Base-by-base conservation (phyloP, 1,284 basidiomycete genomes). In the Ustilago trichophora region DNA sequence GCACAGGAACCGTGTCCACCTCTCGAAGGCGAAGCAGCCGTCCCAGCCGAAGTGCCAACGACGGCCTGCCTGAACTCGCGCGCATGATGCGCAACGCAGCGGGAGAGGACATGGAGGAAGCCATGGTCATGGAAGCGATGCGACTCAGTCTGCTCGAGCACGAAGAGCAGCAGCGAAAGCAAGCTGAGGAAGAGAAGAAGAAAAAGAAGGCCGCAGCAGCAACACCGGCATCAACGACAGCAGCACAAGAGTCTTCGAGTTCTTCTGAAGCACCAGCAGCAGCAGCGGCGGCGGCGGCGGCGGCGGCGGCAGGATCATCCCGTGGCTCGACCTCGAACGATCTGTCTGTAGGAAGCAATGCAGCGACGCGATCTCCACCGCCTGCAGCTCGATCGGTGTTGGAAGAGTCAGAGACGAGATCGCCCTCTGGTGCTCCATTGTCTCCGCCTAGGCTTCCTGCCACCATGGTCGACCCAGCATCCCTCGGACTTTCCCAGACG, bases 61-160 rank as follows among this genome's bases (percentile, higher is more conserved):
- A 56, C 4, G 59, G 68, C 13, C 21, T 65, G 36, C 52, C 45
- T 5, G 93, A 62, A 88, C 91, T 44, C 90, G 96, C 52, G 88
- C 90, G 67, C 91, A 93, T 51, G 88, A 91, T 41, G 92, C 93
- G 32, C 87, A 90, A 32, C 87, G 94, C 62, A 87, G 93, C 41
- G 34, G 90, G 89, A 12, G 89, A 90, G 78, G 91, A 94, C 83
- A 82, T 94, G 60, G 92, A 95, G 84, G 92, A 95, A 91, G 84
- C 98, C 41, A 97, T 98, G 94, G 85, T 99, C 49, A 94, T 95
- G 91, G 95, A 98, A 83, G 96, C 95, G 1, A 97, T 99, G 93
- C 88, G 95, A 35, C 84, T 97, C 54, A 96, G 93, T 37, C 85
- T 98, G 67, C 82, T 96, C 48, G 95, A 98, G 72, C 93, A 98